Evolutionary conservation across 768 basidiomycete species (phyloP).

Genomic region (Tylopilus sp.): DNA sequence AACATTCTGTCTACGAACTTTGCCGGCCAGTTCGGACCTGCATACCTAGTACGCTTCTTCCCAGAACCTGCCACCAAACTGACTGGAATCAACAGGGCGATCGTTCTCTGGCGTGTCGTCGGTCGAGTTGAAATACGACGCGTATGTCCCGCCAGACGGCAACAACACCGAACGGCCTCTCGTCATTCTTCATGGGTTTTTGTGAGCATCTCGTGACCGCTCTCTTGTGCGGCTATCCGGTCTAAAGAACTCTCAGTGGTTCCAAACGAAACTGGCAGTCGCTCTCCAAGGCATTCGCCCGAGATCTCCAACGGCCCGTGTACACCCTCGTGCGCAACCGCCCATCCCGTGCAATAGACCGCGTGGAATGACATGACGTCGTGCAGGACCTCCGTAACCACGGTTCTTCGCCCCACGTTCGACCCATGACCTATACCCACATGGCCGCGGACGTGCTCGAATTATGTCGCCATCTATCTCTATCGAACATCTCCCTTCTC

Average conservation of each 20-base stretch:
- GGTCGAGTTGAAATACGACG: conserved; percentile 32
- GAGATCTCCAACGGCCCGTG: conserved; percentile 60
- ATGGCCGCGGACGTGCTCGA: conserved; percentile 79
- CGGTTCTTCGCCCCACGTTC: conserved; percentile 72
- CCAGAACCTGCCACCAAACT: neutral
- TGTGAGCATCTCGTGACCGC: conserved; percentile 38
- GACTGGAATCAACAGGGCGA: conserved; percentile 19
- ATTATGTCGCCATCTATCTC: conserved; percentile 53
- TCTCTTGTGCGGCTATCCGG: neutral
- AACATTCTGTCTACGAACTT: neutral
- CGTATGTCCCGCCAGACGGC: conserved; percentile 24
- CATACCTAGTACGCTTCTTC: conserved; percentile 3
- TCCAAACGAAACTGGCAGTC: conserved; percentile 90
- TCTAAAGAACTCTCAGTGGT: conserved; percentile 46
- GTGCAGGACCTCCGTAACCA: conserved; percentile 85
- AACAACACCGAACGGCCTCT: conserved; percentile 41
- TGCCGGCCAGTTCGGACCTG: neutral
- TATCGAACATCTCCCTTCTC: conserved; percentile 66
- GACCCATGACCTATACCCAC: conserved; percentile 68
- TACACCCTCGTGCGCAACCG: conserved; percentile 59
- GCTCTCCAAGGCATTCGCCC: conserved; percentile 70
- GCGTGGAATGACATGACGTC: neutral
- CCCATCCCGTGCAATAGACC: neutral
- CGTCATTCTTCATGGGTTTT: conserved; percentile 61
- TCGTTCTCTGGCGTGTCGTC: conserved; percentile 16